phyloP scores from a whole-genome alignment of 2,329 filamentous ascomycete genomes.

The Neonectria faginata region DNA sequence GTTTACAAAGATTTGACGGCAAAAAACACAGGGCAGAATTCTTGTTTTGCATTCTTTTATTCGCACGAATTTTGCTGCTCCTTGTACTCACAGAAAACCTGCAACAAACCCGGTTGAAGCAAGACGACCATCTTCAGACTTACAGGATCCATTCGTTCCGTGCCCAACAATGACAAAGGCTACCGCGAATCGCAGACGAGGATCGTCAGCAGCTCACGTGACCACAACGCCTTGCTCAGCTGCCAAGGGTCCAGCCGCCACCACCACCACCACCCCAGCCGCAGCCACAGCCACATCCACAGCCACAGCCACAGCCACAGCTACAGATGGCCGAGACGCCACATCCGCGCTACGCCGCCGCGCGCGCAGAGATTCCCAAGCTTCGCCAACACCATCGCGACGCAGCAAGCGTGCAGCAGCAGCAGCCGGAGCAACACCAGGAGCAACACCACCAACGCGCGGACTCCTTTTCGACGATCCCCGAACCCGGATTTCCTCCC shows the following conservation, averaged over 20 bases:
- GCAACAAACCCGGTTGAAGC: background rate
- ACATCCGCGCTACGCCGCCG: constrained; percentile 21
- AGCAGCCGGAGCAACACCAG: constrained; percentile 27
- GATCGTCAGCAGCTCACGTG: background rate
- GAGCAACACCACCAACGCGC: constrained; percentile 21
- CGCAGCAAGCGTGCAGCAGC: constrained; percentile 24
- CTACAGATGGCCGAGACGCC: background rate
- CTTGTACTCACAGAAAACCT: background rate
- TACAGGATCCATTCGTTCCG: background rate
- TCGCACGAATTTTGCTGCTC: background rate
- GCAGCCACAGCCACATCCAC: no score
- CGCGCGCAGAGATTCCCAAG: constrained; percentile 39
- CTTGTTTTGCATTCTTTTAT: background rate
- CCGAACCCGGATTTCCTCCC: constrained; percentile 1
- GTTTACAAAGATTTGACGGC: background rate
- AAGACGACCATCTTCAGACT: no score
- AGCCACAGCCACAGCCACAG: background rate
- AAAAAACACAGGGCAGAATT: background rate
- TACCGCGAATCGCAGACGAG: background rate
- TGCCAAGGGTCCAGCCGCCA: background rate
- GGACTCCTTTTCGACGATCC: constrained; percentile 4
- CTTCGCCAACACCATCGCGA: constrained; percentile 40
- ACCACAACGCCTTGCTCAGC: background rate
- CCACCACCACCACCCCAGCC: background rate
- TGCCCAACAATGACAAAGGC: background rate